Conservation (phyloP, 768 basidiomycete species). For the Bullera alba region DNA sequence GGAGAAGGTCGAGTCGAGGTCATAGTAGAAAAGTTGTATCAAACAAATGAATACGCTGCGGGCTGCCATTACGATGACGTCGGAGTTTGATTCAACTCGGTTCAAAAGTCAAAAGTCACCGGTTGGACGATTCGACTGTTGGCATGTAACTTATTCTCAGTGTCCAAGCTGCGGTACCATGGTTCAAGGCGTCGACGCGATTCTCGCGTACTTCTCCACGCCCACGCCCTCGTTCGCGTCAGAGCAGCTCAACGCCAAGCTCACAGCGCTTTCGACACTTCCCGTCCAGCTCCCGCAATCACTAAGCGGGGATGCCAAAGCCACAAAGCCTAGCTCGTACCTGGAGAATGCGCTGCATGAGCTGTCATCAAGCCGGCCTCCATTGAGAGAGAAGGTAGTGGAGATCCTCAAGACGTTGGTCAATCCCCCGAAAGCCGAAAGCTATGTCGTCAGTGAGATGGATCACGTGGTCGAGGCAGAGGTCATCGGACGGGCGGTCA, state of each 20-base stretch:
- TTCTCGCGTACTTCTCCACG: conserved; percentile 13
- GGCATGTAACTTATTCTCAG: no score
- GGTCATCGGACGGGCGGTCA: conserved; percentile 37
- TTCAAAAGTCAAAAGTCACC: no score
- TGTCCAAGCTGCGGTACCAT: no score
- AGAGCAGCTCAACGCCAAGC: conserved; percentile 24
- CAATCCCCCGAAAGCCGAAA: not conserved
- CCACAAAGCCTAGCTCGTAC: conserved; percentile 14
- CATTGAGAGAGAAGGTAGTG: conserved; percentile 21
- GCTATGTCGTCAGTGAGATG: conserved; percentile 11
- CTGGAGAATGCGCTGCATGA: conserved; percentile 31
- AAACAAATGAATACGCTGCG: conserved; percentile 22
- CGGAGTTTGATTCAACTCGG: no score
- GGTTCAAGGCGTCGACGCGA: no score
- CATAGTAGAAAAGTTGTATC: no score
- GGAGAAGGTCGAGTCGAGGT: no score
- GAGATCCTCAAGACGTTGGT: conserved; percentile 23
- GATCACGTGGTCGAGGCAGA: conserved; percentile 34
- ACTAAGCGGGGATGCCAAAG: not conserved
- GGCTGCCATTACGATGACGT: no score
- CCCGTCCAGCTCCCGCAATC: conserved; percentile 16
- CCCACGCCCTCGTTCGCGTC: conserved; percentile 22
- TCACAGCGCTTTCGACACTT: conserved; percentile 32
- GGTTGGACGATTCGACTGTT: no score
- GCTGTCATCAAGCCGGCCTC: conserved; percentile 24